Evolutionary conservation across 306 rosid species (phyloP).

Genomic region (Cotoneaster glaucophyllus): DNA sequence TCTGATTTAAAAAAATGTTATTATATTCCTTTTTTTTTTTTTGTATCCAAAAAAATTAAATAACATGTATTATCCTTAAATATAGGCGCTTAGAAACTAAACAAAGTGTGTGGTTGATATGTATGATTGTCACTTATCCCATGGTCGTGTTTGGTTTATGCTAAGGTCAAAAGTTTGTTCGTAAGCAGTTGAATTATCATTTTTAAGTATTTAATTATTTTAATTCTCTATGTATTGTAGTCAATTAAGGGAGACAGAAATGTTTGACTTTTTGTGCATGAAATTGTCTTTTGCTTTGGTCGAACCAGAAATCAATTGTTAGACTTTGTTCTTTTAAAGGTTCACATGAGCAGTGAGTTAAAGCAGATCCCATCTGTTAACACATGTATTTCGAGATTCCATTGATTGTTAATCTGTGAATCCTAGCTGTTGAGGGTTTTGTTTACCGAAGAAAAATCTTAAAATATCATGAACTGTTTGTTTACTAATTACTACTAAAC

Average conservation of each 20-base stretch:
- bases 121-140: background rate
- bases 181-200: background rate
- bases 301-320: background rate
- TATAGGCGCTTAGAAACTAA: too few species aligned
- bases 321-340: background rate
- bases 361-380: background rate
- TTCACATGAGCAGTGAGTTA: slow-evolving; percentile 2
- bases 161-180: background rate
- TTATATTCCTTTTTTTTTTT: too few species aligned
- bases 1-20: too few species aligned
- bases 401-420: background rate
- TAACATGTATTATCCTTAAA: too few species aligned
- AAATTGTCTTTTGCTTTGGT: background rate
- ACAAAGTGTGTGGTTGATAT: too few species aligned
- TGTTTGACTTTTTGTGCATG: background rate
- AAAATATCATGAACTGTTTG: background rate
- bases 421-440: background rate
- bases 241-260: background rate
- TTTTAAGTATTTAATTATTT: background rate
- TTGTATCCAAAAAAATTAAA: too few species aligned
- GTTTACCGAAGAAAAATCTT: background rate
- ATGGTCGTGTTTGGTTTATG: background rate
- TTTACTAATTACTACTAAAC: background rate
- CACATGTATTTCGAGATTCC: background rate
- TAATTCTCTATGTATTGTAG: background rate